Evolutionary conservation across 2,329 filamentous ascomycete genomes (phyloP).

Genomic region (Paraphaeosphaeria minitans): DNA sequence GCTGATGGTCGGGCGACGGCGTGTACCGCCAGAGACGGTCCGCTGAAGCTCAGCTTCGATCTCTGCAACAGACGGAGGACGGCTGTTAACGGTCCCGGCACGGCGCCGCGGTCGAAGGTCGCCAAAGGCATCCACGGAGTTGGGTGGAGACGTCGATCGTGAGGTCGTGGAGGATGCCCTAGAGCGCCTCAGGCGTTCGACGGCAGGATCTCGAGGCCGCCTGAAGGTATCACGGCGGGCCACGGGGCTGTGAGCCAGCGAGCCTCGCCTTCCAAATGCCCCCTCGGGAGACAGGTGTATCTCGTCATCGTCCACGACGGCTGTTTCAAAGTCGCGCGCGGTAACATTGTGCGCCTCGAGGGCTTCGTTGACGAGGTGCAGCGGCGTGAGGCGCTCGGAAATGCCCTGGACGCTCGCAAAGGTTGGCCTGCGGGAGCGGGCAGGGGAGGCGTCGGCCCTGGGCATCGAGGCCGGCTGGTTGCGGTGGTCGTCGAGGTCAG

Average conservation of each 20-base stretch:
- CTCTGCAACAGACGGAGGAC: slow-evolving; percentile 50
- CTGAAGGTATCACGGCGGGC: slow-evolving; percentile 52
- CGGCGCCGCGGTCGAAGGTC: slow-evolving; percentile 74
- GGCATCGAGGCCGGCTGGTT: slow-evolving; percentile 67
- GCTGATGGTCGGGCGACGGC: slow-evolving; percentile 64
- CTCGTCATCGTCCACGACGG: slow-evolving; percentile 75
- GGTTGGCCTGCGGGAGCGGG: slow-evolving; percentile 67
- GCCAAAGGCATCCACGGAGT: slow-evolving; percentile 97
- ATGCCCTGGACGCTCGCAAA: slow-evolving; percentile 67
- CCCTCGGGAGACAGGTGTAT: slow-evolving; percentile 45
- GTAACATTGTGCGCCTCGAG: slow-evolving; percentile 51
- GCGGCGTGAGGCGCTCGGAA: slow-evolving; percentile 49
- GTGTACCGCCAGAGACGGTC: slow-evolving; percentile 71
- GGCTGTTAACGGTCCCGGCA: slow-evolving; percentile 67
- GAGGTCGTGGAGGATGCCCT: slow-evolving; percentile 59
- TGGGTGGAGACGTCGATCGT: slow-evolving; percentile 83
- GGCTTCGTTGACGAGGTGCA: slow-evolving; percentile 53
- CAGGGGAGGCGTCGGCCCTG: slow-evolving; percentile 58
- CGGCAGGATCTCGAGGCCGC: slow-evolving; percentile 43
- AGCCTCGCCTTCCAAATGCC: slow-evolving; percentile 58
- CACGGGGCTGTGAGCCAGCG: slow-evolving; percentile 41
- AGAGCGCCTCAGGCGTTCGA: slow-evolving; percentile 47
- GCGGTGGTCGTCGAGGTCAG: slow-evolving; percentile 87
- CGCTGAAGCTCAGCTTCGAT: slow-evolving; percentile 68
- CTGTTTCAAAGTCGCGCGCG: slow-evolving; percentile 84